A percentile compares a stretch with the other conserved stretches of the same genome.
phyloP scores from a whole-genome alignment of 1,284 basidiomycete genomes.

The Ustilago tritici region DNA sequence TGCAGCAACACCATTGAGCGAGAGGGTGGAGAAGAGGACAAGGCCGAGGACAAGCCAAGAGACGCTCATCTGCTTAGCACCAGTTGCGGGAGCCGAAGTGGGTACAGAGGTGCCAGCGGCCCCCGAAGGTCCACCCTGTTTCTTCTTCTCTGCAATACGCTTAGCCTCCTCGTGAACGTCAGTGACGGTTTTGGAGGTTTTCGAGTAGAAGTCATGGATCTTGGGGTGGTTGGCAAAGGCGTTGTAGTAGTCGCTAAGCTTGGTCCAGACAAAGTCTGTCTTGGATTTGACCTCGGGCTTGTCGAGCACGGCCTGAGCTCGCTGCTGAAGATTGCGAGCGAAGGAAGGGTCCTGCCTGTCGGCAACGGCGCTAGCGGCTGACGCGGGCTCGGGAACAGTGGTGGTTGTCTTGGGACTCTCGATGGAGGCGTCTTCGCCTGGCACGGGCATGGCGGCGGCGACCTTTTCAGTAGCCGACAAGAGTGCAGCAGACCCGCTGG shows the following conservation, averaged over 20 bases:
- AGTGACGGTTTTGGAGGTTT: constrained; percentile 80
- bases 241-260: constrained; percentile 63
- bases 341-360: constrained; percentile 48
- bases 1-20: constrained; percentile 36
- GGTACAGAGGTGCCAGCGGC: constrained; percentile 48
- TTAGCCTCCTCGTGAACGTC: constrained; percentile 90
- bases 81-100: constrained; percentile 11
- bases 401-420: constrained; percentile 53
- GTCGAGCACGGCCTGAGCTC: constrained; percentile 51
- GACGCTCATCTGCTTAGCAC: constrained; percentile 45
- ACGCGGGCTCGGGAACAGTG: constrained; percentile 39
- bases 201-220: constrained; percentile 78
- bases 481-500: constrained; percentile 50
- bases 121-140: constrained; percentile 46
- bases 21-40: constrained; percentile 45
- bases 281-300: constrained; percentile 59
- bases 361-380: constrained; percentile 11
- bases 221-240: constrained; percentile 58
- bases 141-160: constrained; percentile 77
- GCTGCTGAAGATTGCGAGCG: constrained; percentile 48
- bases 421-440: constrained; percentile 36
- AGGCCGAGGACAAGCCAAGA: constrained; percentile 48
- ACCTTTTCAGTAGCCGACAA: constrained; percentile 47
- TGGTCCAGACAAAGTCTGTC: constrained; percentile 59
- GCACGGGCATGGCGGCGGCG: constrained; percentile 52